phyloP scores from a whole-genome alignment of 805 yeast species.

The Candida hispaniensis region DNA sequence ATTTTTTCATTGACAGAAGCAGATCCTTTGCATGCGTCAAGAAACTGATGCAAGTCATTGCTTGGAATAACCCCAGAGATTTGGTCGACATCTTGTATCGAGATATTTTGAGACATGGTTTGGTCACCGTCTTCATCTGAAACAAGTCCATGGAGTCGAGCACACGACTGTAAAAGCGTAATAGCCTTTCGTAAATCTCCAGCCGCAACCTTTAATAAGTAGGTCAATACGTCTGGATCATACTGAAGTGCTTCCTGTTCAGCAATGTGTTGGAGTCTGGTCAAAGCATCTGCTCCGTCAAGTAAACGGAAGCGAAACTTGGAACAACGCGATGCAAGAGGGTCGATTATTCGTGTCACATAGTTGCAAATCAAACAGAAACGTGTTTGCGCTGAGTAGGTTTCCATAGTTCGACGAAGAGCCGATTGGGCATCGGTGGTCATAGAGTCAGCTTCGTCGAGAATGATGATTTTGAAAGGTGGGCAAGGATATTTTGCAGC shows the following conservation, averaged over 20 bases:
- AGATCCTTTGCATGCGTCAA: constrained; percentile 28
- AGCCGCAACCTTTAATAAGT: constrained; percentile 58
- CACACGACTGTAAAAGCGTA: constrained; percentile 77
- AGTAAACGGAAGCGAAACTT: constrained; percentile 82
- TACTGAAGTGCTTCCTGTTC: constrained; percentile 37
- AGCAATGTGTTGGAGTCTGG: constrained; percentile 53
- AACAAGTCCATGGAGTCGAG: constrained; percentile 42
- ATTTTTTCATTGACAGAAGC: constrained; percentile 6
- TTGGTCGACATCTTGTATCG: constrained; percentile 45
- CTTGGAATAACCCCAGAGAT: constrained; percentile 67
- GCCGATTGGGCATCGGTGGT: constrained; percentile 95
- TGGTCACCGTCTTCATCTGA: constrained; percentile 28
- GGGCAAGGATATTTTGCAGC: constrained; percentile 81
- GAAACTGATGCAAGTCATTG: constrained; percentile 34
- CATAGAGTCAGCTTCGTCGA: constrained; percentile 86
- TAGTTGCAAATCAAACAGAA: constrained; percentile 94
- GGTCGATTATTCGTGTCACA: constrained; percentile 93
- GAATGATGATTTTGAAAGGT: constrained; percentile 82
- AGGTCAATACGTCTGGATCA: constrained; percentile 44
- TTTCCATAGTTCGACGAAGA: constrained; percentile 75
- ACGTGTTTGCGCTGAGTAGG: constrained; percentile 78
- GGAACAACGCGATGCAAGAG: constrained; percentile 91
- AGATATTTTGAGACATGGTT: constrained; percentile 32
- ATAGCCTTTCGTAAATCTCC: constrained; percentile 95
- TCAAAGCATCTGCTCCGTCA: constrained; percentile 58